These are phyloP conservation scores for Diaporthe nobilis DNA, from an alignment of 2,329 filamentous ascomycete species.

Conservation along the genomic window DNA sequence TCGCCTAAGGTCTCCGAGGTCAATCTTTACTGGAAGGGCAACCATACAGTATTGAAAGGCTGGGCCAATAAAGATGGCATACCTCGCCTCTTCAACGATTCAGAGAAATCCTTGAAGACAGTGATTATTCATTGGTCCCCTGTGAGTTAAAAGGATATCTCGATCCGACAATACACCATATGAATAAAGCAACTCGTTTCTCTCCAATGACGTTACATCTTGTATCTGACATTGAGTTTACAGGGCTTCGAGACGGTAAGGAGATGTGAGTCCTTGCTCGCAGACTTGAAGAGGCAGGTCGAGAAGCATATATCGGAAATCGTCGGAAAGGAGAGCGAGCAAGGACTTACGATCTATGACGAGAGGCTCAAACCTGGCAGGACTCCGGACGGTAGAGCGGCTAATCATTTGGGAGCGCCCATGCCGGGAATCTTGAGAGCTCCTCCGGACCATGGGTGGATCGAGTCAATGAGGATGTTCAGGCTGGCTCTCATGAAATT, in stretches of 20 bases:
- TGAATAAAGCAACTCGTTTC: background rate
- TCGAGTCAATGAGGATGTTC: slow-evolving; percentile 16
- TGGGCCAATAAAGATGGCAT: slow-evolving; percentile 16
- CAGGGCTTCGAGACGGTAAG: background rate
- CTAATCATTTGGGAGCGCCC: background rate
- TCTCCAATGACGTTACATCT: background rate
- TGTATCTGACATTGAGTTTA: background rate
- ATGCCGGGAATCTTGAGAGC: background rate
- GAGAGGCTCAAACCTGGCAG: background rate
- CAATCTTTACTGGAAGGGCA: slow-evolving; percentile 22
- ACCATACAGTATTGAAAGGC: background rate
- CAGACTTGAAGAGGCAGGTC: background rate
- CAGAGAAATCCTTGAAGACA: background rate
- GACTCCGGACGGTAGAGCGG: background rate
- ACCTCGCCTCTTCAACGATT: background rate
- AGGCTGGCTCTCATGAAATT: slow-evolving; percentile 13
- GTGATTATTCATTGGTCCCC: slow-evolving; percentile 4
- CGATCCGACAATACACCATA: background rate
- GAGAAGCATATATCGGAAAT: background rate
- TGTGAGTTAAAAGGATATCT: background rate
- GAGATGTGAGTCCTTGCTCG: background rate
- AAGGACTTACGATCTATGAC: background rate
- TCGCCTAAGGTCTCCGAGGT: background rate
- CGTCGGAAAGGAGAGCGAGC: background rate
- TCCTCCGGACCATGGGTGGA: slow-evolving; percentile 21